Evolutionary conservation across 1,139 yeast species (phyloP), one percentile per base, ranked within the genome.

Genomic region (Suhomyces atakaporum): DNA sequence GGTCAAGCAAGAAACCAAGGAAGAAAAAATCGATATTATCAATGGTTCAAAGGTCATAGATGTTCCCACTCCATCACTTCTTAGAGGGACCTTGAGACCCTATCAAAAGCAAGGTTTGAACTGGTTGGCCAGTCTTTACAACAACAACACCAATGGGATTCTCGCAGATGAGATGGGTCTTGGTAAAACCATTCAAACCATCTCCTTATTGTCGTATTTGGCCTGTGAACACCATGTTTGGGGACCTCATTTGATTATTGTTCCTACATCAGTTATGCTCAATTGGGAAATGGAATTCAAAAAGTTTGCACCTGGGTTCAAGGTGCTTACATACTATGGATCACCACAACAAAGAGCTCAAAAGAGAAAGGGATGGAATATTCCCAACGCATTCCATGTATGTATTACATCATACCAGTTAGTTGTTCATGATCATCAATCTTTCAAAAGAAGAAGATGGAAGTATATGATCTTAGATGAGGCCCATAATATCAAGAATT

Each of bases 231-330:
- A 89, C 54, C 87, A 87, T 41, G 77, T 85, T 20, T 92, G 99
- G 99, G 98, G 98, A 0, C 98, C 98, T 0, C 99, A 94, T 66
- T 68, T 94, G 38, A 90, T 94, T 61, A 81, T 94, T 43, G 99
- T 94, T 3, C 99, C 99, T 2, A 94, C 99, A 0, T 88, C 97
- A 13, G 99, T 94, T n/a, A 82, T 94, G 83, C 78, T 94, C 39
- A 94, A 94, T 58, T 94, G 99, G 99, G 99, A 94, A 59, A 90
- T 92, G 97, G 99, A 94, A 58, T 90, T 94, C 65, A 94, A 92
- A 56, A 81, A 96, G 50, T 94, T 94, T 70, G 97, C 97, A 1
- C 99, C 99, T 0, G 99, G 98, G 0, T 85, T 94, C 60, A 92
- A 94, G 58, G 95, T 94, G 2, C 60, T 94, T 58, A 92, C 98